Conservation (phyloP, 129 eudicot species). For the Saussurea involucrata region DNA sequence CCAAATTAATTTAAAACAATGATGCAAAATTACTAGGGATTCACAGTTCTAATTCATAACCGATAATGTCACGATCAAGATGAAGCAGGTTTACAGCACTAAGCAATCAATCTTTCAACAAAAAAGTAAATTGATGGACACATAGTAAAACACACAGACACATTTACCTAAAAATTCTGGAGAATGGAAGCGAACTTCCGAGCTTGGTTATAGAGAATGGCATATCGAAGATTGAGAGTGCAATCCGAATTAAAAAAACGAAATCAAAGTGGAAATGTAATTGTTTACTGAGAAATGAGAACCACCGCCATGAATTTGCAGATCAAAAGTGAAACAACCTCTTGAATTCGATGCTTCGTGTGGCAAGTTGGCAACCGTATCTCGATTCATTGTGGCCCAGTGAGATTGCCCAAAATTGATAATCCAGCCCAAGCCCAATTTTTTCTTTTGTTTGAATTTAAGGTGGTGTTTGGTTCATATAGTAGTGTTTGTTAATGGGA, state of each 20-base stretch:
- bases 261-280: not conserved
- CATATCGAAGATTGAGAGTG: conserved; percentile 5
- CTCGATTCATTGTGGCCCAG: not conserved
- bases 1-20: not conserved
- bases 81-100: not conserved
- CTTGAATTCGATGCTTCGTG: not conserved
- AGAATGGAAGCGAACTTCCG: conserved; percentile 46
- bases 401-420: not conserved
- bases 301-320: conserved; percentile 4
- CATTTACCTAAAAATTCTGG: conserved; percentile 56
- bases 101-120: not conserved
- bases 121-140: not conserved
- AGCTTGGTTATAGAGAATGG: conserved; percentile 37
- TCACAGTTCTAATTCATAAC: not conserved
- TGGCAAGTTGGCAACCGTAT: no score
- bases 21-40: not conserved
- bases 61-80: not conserved
- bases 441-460: no score
- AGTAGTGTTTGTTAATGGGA: no score
- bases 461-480: no score
- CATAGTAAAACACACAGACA: conserved; percentile 5
- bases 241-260: not conserved
- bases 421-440: not conserved
- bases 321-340: not conserved
- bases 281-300: not conserved